These are phyloP conservation scores for Ophiocytium majus DNA, from an alignment of 352 stramenopile species.

Conservation along the genomic window DNA sequence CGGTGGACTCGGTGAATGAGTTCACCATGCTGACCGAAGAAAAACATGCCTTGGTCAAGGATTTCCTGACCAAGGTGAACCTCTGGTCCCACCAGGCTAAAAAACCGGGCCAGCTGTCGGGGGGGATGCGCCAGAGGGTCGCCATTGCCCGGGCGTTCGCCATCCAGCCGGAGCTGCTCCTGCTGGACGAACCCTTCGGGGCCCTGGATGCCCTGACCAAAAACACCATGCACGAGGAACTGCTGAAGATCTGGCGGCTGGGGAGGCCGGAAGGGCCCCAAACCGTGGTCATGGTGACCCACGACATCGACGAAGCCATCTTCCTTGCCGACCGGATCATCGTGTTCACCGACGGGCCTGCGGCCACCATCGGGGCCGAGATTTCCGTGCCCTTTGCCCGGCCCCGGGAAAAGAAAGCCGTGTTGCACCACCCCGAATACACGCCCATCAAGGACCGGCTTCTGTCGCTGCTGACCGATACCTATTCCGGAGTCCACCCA, in stretches of 20 bases:
- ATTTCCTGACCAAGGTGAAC: neutral
- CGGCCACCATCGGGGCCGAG: no score
- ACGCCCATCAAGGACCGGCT: no score
- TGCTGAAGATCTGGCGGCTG: neutral
- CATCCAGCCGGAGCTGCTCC: neutral
- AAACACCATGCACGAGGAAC: neutral
- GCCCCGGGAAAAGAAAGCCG: no score
- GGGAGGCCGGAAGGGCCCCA: no score
- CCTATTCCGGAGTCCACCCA: no score
- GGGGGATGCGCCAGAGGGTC: neutral
- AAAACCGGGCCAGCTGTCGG: neutral
- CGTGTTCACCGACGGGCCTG: neutral
- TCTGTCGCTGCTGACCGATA: no score
- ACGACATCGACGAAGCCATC: neutral
- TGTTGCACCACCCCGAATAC: no score
- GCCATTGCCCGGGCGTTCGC: neutral
- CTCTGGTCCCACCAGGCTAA: neutral
- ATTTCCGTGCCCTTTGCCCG: no score
- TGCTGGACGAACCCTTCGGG: conserved; percentile 12
- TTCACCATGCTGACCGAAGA: no score
- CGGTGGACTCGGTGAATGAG: neutral
- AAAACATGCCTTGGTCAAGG: no score
- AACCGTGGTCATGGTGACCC: conserved; percentile 1
- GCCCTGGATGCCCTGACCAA: neutral
- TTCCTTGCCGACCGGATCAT: neutral